Base-by-base conservation (phyloP, 2,329 filamentous ascomycete genomes). In the Fusarium transvaalense region DNA sequence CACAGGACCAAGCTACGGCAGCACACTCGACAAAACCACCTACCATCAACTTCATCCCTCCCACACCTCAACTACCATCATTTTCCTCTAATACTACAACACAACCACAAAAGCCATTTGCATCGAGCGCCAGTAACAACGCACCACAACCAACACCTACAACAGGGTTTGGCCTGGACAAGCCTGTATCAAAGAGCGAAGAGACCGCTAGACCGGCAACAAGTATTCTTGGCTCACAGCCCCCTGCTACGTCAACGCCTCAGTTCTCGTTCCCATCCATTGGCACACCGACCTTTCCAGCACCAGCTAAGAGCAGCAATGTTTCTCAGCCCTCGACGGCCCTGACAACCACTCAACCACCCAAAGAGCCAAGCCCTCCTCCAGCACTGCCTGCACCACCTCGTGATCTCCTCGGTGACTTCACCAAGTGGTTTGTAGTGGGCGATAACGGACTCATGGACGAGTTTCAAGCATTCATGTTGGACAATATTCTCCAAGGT, bases 391-490 rank as follows among this genome's bases (percentile, higher is more conserved):
- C 71, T 21, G 32, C 58, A 1, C 71, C 75, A 19, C 73, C 72
- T 23, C 74, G 77, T 25, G 84, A 88, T 59, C 71, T 78, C 4
- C 79, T 88, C 69, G 82, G 76, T 9, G 80, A 84, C 47, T 83
- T 89, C 31, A 81, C 84, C 1, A 81, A 79, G 27, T 89, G 87
- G 87, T 84, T 84, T 55, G 84, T 88, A 5, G 76, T 77, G 14
- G 87, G 83, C 32, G 87, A 89, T 57, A 75, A 78, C 17, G 87
- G 87, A 1, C 72, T 89, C 10, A 72, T 89, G 72, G 79, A 84
- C 9, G 81, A 86, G 14, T 85, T 89, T 41, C 76, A 83, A 55
- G 76, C 81, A 14, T 80, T 80, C 37, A 78, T 82, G 19, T 70
- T 88, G 3, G 81, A 83, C 42, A 77, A 83, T 19, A 70, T 87